Conservation (phyloP, 2,329 filamentous ascomycete species). For the Paramyrothecium roridum region DNA sequence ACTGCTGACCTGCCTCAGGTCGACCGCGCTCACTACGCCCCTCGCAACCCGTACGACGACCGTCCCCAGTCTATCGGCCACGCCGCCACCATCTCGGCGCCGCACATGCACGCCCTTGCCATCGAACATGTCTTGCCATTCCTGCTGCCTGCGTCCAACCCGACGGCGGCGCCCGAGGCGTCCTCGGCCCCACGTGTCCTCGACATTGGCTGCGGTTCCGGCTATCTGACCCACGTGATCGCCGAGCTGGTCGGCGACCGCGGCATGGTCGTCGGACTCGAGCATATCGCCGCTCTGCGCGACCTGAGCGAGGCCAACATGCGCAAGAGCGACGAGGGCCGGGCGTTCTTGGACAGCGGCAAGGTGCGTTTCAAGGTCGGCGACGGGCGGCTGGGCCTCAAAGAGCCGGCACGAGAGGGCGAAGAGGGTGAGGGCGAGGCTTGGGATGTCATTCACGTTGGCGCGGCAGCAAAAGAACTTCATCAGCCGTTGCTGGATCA, state of each 20-base stretch:
- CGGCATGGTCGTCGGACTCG: conserved; percentile 64
- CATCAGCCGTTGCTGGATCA: conserved; percentile 74
- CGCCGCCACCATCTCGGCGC: conserved; percentile 54
- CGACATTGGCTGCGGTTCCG: conserved; percentile 73
- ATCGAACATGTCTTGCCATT: conserved; percentile 45
- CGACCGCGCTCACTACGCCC: conserved; percentile 83
- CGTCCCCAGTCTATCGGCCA: conserved; percentile 54
- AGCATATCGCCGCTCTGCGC: conserved; percentile 66
- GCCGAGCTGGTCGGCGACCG: conserved; percentile 66
- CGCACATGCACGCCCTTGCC: conserved; percentile 59
- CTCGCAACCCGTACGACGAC: conserved; percentile 64
- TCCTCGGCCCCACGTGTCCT: conserved; percentile 52
- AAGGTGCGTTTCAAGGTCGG: conserved; percentile 70
- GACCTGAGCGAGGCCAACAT: conserved; percentile 65
- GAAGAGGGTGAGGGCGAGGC: conserved; percentile 47
- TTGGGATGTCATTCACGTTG: conserved; percentile 95
- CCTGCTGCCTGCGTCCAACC: conserved; percentile 30
- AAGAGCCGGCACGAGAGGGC: conserved; percentile 39
- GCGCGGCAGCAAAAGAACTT: conserved; percentile 74
- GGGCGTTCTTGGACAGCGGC: conserved; percentile 57
- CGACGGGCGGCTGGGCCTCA: conserved; percentile 68
- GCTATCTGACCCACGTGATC: conserved; percentile 85
- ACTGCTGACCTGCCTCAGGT: conserved; percentile 53
- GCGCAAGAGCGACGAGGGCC: conserved; percentile 57
- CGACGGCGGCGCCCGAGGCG: neutral